These are phyloP conservation scores for Calonectria naviculata DNA, from an alignment of 2,329 filamentous ascomycete species.

Conservation along the genomic window DNA sequence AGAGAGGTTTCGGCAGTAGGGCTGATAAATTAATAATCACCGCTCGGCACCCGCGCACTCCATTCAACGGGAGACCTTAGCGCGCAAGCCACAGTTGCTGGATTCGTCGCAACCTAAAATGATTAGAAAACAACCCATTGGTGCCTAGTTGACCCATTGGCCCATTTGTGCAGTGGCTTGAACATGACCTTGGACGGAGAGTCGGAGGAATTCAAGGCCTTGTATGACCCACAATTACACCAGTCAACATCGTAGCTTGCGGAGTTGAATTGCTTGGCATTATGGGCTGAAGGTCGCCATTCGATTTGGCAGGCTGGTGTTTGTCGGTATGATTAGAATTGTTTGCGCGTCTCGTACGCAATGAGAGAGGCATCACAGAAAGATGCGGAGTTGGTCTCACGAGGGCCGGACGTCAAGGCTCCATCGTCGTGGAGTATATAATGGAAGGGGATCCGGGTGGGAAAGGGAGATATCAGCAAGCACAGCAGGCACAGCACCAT, in stretches of 20 bases:
- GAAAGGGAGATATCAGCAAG: slow-evolving; percentile 18
- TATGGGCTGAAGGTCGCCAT: background rate
- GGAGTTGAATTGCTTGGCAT: slow-evolving; percentile 19
- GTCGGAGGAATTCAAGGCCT: slow-evolving; percentile 28
- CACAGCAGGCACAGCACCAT: slow-evolving; percentile 22
- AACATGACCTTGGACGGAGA: background rate
- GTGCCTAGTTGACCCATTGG: slow-evolving; percentile 18
- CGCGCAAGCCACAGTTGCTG: slow-evolving; percentile 30
- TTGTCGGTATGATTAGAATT: slow-evolving; percentile 25
- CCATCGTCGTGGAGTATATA: slow-evolving; percentile 26
- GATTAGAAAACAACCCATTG: slow-evolving; percentile 25
- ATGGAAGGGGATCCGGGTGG: background rate
- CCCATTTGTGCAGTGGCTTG: background rate
- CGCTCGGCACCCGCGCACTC: slow-evolving; percentile 2
- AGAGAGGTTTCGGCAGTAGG: background rate
- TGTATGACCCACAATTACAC: slow-evolving; percentile 22
- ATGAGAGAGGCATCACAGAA: background rate
- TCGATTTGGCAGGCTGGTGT: background rate
- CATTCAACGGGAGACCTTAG: slow-evolving; percentile 8
- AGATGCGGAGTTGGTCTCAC: slow-evolving; percentile 13
- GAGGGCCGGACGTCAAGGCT: background rate
- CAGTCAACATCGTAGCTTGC: slow-evolving; percentile 8
- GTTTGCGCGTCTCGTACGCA: background rate
- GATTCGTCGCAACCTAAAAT: slow-evolving; percentile 16
- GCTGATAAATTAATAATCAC: slow-evolving; percentile 39